Base-by-base conservation (phyloP, 2,329 filamentous ascomycete genomes). In the Decorospora gaudefroyi region DNA sequence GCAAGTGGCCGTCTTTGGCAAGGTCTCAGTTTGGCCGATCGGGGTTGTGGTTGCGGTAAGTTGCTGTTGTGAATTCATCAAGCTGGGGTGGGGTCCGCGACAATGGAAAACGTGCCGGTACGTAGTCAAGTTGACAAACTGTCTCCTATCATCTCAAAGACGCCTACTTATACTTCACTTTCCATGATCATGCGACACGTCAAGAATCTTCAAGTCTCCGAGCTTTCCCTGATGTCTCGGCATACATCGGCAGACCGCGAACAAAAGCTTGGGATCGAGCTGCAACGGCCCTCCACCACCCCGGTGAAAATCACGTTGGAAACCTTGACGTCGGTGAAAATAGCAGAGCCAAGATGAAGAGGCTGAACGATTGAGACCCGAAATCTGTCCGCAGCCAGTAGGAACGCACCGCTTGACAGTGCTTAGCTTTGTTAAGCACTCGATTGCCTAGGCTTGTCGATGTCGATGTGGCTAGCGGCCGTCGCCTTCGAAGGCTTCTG, bases 391-490 rank as follows among this genome's bases (percentile, higher is more conserved):
- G 39, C 22, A 30, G 26, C 44, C 44, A 47, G 29, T 47, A 21
- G 37, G 37, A 35, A 18, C n/a, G 7, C 26, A 25, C 11, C 43
- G 21, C 37, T 36, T 41, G 12, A 2, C 3, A 4, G 16, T 37
- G 38, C 39, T 47, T 43, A 37, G 43, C 18, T 32, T 5, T 13
- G 25, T 43, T 33, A 43, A 47, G 44, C 39, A 36, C 43, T 46
- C 21, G 25, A 27, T 42, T 42, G 12, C 21, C 31, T 31, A n/a
- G 30, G 30, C 17, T 31, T 15, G 13, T 29, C 21, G 6, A 33
- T 15, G 18, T 21, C 39, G 22, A 32, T 37, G 18, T 21, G 18
- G 15, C 28, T 43, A 32, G 39, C 17, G 15, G 22, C 44, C 35
- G 10, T 31, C 21, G 19, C 10, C 26, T 15, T 23, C 6, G 6